Evolutionary conservation across 1,139 yeast genomes (phyloP).

Genomic region (Taiozyma onychis): DNA sequence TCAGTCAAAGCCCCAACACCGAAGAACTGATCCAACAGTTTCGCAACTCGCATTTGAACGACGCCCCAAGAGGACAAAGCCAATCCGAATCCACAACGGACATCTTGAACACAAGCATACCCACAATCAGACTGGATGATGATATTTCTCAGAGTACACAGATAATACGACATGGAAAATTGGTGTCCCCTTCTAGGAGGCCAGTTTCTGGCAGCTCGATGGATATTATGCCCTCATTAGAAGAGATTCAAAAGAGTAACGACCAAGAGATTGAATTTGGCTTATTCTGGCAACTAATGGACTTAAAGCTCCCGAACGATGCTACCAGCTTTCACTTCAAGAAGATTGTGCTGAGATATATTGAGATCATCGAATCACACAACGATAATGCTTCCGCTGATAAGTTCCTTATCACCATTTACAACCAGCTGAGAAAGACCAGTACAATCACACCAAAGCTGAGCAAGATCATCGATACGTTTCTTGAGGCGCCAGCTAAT

Average conservation of each 20-base stretch:
- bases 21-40: constrained; percentile 4
- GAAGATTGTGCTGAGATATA: constrained; percentile 13
- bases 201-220: constrained; percentile 20
- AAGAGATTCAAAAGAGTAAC: background rate
- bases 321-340: constrained; percentile 11
- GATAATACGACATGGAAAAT: constrained; percentile 11
- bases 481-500: constrained; percentile 16
- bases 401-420: constrained; percentile 17
- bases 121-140: background rate
- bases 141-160: constrained; percentile 20
- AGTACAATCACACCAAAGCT: constrained; percentile 6
- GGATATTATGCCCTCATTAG: constrained; percentile 6
- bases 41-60: background rate
- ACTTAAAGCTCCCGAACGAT: constrained; percentile 5
- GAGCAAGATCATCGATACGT: constrained; percentile 14
- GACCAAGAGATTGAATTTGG: constrained; percentile 10
- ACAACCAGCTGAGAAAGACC: constrained; percentile 13
- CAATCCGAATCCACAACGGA: constrained; percentile 8
- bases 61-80: background rate
- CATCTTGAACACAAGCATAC: constrained; percentile 11
- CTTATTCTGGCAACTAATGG: constrained; percentile 6
- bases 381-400: constrained; percentile 13
- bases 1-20: constrained; percentile 2
- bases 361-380: constrained; percentile 12
- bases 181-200: constrained; percentile 15